Conservation (phyloP, 306 rosid genomes). For the Quercus cerris region DNA sequence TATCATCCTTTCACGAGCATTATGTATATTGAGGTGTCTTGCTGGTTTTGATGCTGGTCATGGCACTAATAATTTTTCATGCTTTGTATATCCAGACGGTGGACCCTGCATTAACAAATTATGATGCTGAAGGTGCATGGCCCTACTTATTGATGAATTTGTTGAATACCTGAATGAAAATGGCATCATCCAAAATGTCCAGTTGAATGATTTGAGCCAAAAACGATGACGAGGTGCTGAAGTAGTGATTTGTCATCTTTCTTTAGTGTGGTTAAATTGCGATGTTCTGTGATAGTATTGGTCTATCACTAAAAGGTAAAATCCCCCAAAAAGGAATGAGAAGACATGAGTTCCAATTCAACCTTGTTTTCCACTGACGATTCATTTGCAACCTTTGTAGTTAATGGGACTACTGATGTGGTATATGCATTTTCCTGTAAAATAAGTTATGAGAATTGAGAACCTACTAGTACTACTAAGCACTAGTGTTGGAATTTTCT, state of each 20-base stretch:
- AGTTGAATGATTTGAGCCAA: constrained; percentile 35
- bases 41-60: neutral
- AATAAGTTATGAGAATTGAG: no score
- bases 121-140: constrained; percentile 99
- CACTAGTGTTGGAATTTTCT: no score
- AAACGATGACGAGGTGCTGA: constrained; percentile 31
- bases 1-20: neutral
- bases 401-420: no score
- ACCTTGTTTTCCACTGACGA: no score
- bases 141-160: constrained; percentile 96
- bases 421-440: no score
- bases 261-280: constrained; percentile 4
- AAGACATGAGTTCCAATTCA: no score
- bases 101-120: constrained; percentile 60
- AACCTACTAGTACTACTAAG: no score
- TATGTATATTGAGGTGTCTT: neutral
- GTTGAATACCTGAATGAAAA: constrained; percentile 86
- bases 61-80: neutral
- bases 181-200: constrained; percentile 48
- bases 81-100: constrained; percentile 55
- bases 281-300: constrained; percentile 5
- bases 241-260: constrained; percentile 5
- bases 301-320: no score
- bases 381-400: no score
- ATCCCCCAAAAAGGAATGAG: no score